phyloP scores from a whole-genome alignment of 2,329 filamentous ascomycete species.

The Phyllosticta ampelicida region DNA sequence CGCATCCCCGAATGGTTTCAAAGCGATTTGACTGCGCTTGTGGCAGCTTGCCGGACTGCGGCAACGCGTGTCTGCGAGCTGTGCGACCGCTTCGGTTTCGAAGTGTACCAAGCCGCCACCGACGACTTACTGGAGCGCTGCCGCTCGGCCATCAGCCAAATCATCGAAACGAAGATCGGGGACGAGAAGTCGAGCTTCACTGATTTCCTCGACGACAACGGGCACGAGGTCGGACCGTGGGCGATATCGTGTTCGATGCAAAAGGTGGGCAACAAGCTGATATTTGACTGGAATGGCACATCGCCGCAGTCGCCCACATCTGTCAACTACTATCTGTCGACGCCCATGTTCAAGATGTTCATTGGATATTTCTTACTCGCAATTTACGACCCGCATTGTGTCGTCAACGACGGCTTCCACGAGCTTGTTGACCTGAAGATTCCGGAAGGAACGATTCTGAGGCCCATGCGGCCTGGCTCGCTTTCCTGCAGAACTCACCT shows the following conservation, averaged over 20 bases:
- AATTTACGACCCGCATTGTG: slow-evolving; percentile 36
- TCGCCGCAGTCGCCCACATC: slow-evolving; percentile 36
- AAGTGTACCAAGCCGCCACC: slow-evolving; percentile 37
- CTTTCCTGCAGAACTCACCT: slow-evolving; percentile 40
- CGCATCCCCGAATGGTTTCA: slow-evolving; percentile 40
- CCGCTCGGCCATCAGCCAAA: slow-evolving; percentile 33
- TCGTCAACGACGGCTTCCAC: slow-evolving; percentile 43
- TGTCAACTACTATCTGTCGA: slow-evolving; percentile 40
- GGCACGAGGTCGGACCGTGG: slow-evolving; percentile 36
- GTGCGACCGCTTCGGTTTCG: slow-evolving; percentile 33
- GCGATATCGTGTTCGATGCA: slow-evolving; percentile 39
- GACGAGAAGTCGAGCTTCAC: slow-evolving; percentile 35
- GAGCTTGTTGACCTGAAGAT: slow-evolving; percentile 39
- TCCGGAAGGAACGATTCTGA: slow-evolving; percentile 35
- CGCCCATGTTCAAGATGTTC: slow-evolving; percentile 44
- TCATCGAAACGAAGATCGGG: slow-evolving; percentile 37
- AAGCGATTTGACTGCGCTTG: slow-evolving; percentile 37
- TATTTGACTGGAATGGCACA: slow-evolving; percentile 41
- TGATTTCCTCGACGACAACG: slow-evolving; percentile 41
- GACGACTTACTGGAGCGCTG: slow-evolving; percentile 36
- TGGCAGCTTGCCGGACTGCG: slow-evolving; percentile 38
- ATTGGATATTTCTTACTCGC: slow-evolving; percentile 40
- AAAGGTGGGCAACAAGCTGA: slow-evolving; percentile 32
- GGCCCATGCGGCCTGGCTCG: slow-evolving; percentile 37
- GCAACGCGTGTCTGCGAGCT: slow-evolving; percentile 36